These are phyloP conservation scores for Paralagenidium karlingii DNA, from an alignment of 352 stramenopile species.

Conservation along the genomic window DNA sequence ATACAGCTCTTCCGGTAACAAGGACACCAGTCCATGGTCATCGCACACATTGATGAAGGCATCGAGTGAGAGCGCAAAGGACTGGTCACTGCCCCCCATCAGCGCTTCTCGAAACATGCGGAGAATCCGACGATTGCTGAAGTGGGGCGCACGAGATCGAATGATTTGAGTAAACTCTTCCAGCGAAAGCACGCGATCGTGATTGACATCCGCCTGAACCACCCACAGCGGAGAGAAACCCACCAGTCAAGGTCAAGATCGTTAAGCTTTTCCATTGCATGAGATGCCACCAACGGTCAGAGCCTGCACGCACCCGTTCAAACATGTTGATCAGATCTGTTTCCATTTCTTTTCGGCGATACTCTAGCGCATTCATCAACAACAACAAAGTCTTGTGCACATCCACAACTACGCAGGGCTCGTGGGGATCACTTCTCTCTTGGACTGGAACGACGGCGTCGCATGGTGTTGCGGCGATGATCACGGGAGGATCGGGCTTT, in stretches of 20 bases:
- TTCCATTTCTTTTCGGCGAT: conserved; percentile 37
- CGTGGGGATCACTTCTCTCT: not conserved
- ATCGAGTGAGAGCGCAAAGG: conserved; percentile 57
- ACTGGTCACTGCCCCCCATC: conserved; percentile 44
- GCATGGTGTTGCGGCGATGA: not conserved
- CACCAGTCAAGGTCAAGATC: too few relatives aligned
- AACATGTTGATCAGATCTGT: conserved; percentile 37
- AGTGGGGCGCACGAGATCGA: conserved; percentile 28
- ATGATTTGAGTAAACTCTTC: conserved; percentile 57
- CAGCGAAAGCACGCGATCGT: conserved; percentile 58
- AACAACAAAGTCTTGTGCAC: conserved; percentile 44
- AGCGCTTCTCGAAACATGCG: conserved; percentile 69
- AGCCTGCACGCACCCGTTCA: conserved; percentile 21
- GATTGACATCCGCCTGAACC: conserved; percentile 51
- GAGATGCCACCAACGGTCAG: too few relatives aligned
- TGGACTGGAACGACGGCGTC: not conserved
- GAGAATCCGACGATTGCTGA: conserved; percentile 53
- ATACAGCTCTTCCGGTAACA: conserved; percentile 47
- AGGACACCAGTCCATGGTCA: conserved; percentile 51
- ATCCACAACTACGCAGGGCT: conserved; percentile 35
- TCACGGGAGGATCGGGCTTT: not conserved
- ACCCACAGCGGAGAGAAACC: too few relatives aligned
- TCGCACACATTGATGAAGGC: conserved; percentile 58
- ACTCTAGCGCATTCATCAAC: conserved; percentile 40
- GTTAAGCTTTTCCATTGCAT: too few relatives aligned